Evolutionary conservation across 2,329 filamentous ascomycete species (phyloP).

Genomic region (Colletotrichum sp.): DNA sequence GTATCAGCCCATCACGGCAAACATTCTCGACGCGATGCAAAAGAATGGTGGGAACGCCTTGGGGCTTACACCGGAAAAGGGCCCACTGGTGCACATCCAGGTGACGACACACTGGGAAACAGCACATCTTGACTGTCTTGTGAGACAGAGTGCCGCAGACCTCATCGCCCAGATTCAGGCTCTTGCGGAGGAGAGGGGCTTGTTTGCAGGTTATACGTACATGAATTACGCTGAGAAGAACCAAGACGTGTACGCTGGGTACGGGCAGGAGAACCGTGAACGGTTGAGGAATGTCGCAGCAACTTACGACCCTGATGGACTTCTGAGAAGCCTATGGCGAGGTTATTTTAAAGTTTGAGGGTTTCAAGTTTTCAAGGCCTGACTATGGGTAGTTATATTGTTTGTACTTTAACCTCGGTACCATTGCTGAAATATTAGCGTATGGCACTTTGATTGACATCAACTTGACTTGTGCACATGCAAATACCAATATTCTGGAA

Average conservation of each 20-base stretch:
- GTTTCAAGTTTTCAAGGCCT: background rate
- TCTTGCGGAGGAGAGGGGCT: conserved; percentile 30
- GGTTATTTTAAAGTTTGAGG: conserved; percentile 26
- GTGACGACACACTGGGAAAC: conserved; percentile 28
- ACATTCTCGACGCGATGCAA: conserved; percentile 34
- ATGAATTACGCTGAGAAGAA: conserved; percentile 37
- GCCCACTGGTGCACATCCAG: conserved; percentile 37
- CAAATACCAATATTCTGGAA: too few species aligned
- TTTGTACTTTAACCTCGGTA: too few species aligned
- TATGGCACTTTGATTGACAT: too few species aligned
- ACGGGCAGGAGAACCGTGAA: conserved; percentile 37
- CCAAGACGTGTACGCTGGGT: conserved; percentile 43
- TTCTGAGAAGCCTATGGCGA: conserved; percentile 28
- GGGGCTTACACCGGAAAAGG: conserved; percentile 38
- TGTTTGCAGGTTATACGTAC: conserved; percentile 39
- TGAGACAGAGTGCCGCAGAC: conserved; percentile 26
- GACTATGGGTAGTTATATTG: too few species aligned
- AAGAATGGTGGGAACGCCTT: conserved; percentile 46
- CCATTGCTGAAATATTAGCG: too few species aligned
- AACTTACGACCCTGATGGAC: conserved; percentile 32
- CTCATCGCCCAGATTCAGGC: conserved; percentile 29
- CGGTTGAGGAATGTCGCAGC: conserved; percentile 26
- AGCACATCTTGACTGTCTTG: conserved; percentile 30
- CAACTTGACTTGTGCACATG: too few species aligned
- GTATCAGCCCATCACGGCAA: conserved; percentile 44